Evolutionary conservation across 2,329 filamentous ascomycete species (phyloP), one percentile per base, ranked within the genome.

Genomic region (Penicillium frequentans): DNA sequence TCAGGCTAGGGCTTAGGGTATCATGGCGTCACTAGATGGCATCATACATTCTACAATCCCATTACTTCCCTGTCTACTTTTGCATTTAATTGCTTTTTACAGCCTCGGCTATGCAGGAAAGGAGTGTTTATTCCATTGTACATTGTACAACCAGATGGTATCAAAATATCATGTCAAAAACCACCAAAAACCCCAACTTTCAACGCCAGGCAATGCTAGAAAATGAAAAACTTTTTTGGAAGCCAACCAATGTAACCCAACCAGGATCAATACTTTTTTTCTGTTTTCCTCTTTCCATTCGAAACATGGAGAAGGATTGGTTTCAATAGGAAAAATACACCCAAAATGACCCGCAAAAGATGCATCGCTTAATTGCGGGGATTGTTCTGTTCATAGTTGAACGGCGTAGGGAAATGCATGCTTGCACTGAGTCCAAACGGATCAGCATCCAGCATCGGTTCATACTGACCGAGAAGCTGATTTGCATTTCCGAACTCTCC

Each of bases 391-490:
- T 75, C 70, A 60, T 77, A 79, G 57, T 75, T 77, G 74, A 93
- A 95, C 55, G 90, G 89, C 2, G 89, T 90, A 11, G 92, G 92
- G 68, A 96, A 96, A 64, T 93, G 90, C 93, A 96, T 96, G 77
- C 91, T 96, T 35, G 93, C 93, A 57, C 90, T 93, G 52, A 97
- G 81, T 13, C 93, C 93, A 68, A 97, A 98, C 0, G 93, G 93
- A 74, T 97, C 93, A 75, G 92, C 91, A 71, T 97, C 93, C 49
- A 96, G 81, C 77, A 92, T 90, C 19, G 92, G 90, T 68, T 97
- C 93, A 70, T 91, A 96, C 14, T 86, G 82, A 64, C 88, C 86
- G 68, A 89, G 83, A 37, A 86, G 79, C 53, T 80, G 77, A 60
- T 78, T 82, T 68, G 77, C 74, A 52, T 73, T 73, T 52, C 77